Conservation (phyloP, 2,329 filamentous ascomycete species). For the Xylaria sp. region DNA sequence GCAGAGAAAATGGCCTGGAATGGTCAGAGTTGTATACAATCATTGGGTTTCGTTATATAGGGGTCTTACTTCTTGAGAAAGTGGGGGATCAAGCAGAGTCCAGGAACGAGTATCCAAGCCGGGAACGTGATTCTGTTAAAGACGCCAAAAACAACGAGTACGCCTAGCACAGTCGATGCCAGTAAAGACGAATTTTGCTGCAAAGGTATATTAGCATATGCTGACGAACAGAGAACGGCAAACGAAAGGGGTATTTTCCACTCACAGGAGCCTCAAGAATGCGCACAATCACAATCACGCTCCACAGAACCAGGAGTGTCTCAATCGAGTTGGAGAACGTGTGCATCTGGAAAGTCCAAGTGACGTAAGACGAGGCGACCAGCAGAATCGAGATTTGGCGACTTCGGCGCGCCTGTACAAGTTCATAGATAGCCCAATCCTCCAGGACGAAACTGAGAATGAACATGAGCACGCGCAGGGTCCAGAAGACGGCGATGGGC, state of each 20-base stretch:
- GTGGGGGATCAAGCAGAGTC: slow-evolving; percentile 76
- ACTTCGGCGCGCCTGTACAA: slow-evolving; percentile 68
- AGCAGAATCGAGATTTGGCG: slow-evolving; percentile 72
- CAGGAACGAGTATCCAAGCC: slow-evolving; percentile 81
- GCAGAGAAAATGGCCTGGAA: slow-evolving; percentile 52
- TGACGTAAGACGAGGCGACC: slow-evolving; percentile 94
- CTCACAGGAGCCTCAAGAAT: slow-evolving; percentile 74
- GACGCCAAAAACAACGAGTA: slow-evolving; percentile 75
- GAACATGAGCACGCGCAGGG: slow-evolving; percentile 86
- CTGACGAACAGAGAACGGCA: background rate
- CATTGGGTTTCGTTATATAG: background rate
- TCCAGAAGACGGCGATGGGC: slow-evolving; percentile 85
- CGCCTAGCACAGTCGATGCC: slow-evolving; percentile 71
- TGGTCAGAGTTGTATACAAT: slow-evolving; percentile 15
- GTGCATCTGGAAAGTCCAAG: slow-evolving; percentile 97
- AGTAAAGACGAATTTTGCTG: slow-evolving; percentile 70
- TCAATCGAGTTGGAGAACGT: slow-evolving; percentile 98
- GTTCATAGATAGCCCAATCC: slow-evolving; percentile 94
- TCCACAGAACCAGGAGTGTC: slow-evolving; percentile 89
- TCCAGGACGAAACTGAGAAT: slow-evolving; percentile 90
- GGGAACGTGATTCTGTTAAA: slow-evolving; percentile 98
- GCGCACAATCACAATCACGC: slow-evolving; percentile 81
- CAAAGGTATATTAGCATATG: background rate
- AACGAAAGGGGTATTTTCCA: slow-evolving; percentile 8
- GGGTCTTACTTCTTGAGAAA: slow-evolving; percentile 68